Evolutionary conservation across 2,329 filamentous ascomycete species (phyloP), one percentile per base, ranked within the genome.

Genomic region (Orbilia brochopaga): DNA sequence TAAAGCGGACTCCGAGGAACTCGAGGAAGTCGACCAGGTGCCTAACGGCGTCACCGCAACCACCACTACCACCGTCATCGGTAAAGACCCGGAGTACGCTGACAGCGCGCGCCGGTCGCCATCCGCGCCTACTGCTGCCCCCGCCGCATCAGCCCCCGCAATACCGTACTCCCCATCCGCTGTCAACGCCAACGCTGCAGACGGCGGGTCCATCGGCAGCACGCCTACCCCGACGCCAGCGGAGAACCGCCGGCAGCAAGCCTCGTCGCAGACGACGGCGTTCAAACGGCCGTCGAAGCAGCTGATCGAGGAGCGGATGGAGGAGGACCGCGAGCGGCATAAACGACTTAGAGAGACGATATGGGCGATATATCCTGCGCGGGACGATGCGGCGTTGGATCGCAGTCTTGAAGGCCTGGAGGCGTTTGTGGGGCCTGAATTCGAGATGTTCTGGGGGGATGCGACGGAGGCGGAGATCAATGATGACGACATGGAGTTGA

Each of bases 271-370:
- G 30, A 17, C 60, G 15, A 56, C 61, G 37, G 42, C 67, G n/a
- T 72, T 72, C 27, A 72, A 72, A 27, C 54, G 67, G 24, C 67
- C 67, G 10, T 54, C 67, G 32, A 79, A 82, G 50, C 82, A 83
- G 57, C 90, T 96, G 80, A 90, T 97, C 59, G 92, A 97, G 81
- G 92, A 97, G 81, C 85, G 94, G 44, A 96, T 99, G 74, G 95
- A 99, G 76, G 95, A 99, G 80, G 94, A 99, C 79, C 84, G 94
- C 2, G 94, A 99, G 79, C 83, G 94, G 65, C 95, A 99, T 80
- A 99, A 99, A 83, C 83, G 93, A 48, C 82, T 93, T 77, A 83
- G 94, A 21, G 94, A 99, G 81, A 92, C 88, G 76, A 95, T 96
- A 74, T 99, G 95, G 94, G 91, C 92, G 0, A 87, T 96, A 1